Evolutionary conservation across 352 stramenopile species (phyloP), one percentile per base, ranked within the genome.

Genomic region (Thalassiosira delicatula): DNA sequence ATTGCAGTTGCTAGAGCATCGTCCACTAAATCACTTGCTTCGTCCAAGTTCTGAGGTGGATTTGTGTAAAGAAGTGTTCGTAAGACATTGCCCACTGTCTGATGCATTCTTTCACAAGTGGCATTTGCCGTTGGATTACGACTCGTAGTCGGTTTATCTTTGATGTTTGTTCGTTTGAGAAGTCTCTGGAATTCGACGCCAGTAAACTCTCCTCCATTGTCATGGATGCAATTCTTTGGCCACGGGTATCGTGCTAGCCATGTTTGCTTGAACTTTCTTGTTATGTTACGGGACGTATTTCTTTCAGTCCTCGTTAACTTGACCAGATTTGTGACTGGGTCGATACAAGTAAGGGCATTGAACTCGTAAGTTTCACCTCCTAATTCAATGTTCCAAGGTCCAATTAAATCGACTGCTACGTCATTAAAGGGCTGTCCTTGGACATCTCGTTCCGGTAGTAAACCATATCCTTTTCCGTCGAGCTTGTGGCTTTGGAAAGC

Each of bases 41-140:
- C 0, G 5, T 17, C 27, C 3, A 83, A 21, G 30, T 76, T 81
- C 42, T 69, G 44, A 23, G 44, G 44, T 7, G 44, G 14, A 53
- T 53, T 23, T n/a, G 3, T 23, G 19, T 53, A 23, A 2, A 53
- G 7, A 7, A 17, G 4, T 19, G 14, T 5, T 19, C 14, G 44
- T 23, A 53, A 53, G 3, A 53, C 14, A 23, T 53, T 23, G 23
- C 44, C 44, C 29, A 59, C 21, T 32, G 17, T 3, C 19, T 32
- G 49, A 32, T 59, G 49, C 53, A 89, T 69, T 11, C 35, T 14
- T 29, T 72, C 63, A 25, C 42, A 61, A 12, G 61, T 79, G 3
- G 49, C 53, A 70, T 89, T 89, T 3, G 67, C 44, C 68, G 86
- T 76, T 19, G 83, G 83, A 60, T 89, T 91, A 44, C 76, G 75